These are phyloP conservation scores for Apiotrichum sp. DNA, from an alignment of 1,284 basidiomycete species.

Conservation along the genomic window DNA sequence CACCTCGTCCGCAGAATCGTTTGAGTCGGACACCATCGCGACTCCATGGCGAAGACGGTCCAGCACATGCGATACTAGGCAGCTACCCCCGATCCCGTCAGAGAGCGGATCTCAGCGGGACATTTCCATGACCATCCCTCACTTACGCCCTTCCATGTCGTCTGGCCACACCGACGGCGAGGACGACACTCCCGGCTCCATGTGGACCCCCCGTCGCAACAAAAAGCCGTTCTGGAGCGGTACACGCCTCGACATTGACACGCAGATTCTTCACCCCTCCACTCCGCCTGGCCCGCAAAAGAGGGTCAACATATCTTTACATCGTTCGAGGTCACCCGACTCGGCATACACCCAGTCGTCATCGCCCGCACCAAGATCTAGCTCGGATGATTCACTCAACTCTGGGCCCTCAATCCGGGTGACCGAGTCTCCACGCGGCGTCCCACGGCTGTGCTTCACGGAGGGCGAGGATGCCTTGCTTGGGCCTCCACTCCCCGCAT, in stretches of 20 bases:
- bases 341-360: neutral
- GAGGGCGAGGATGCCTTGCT: conserved; percentile 1
- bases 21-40: conserved; percentile 3
- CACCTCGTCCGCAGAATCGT: conserved; percentile 5
- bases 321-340: neutral
- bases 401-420: conserved; percentile 11
- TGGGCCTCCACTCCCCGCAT: neutral
- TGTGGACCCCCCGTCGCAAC: neutral
- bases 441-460: conserved; percentile 8
- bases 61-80: neutral
- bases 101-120: neutral
- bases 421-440: conserved; percentile 8
- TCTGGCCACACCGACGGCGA: conserved; percentile 6
- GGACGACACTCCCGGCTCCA: conserved; percentile 1
- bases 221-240: neutral
- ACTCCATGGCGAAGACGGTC: conserved; percentile 6
- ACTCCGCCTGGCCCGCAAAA: neutral
- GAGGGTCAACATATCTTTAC: neutral
- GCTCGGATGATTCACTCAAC: conserved; percentile 4
- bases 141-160: neutral
- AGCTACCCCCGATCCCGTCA: neutral
- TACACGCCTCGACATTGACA: neutral
- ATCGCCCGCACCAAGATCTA: neutral
- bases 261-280: neutral
- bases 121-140: neutral